Base-by-base conservation (phyloP, 2,329 filamentous ascomycete species). In the Bipolaris victoriae region DNA sequence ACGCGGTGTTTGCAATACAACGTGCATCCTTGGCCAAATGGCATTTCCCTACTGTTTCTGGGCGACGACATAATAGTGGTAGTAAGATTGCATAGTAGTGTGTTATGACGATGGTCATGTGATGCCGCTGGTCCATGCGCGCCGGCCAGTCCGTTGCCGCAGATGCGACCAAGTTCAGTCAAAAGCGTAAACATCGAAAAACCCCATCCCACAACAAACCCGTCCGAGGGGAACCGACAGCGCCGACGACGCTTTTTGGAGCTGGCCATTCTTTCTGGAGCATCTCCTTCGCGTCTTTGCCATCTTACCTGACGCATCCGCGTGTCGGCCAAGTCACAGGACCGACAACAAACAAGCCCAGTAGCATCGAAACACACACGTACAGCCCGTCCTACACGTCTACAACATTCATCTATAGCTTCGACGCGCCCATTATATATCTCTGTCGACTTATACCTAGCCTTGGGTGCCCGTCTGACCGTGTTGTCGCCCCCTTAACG, bases 161-260 rank as follows among this genome's bases (percentile, higher is more conserved):
- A 55, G 60, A 53, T 57, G 57, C 54, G 60, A 62, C 48, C 53
- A 40, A 62, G 56, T 61, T 57, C 56, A 58, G 59, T 59, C 57
- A 55, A 60, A 57, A 64, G 55, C 52, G 61, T 68, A 62, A 66
- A 65, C 58, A 69, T 64, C 60, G 45, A 63, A 59, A 48, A 37
- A 51, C 54, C 54, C 52, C 16, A 49, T 58, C 56, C 55, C 62
- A 70, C 61, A 70, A 69, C 66, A 71, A 71, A 67, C 59, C 53
- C 59, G 57, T 57, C 41, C 46, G 47, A 62, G 56, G 64, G 50
- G 56, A 59, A 44, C 53, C 57, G 58, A 58, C 58, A 55, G 57
- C 60, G 58, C 64, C 65, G 51, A 55, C 60, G 55, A 60, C 62
- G 52, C 43, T 24, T 58, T 33, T 62, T 68, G 66, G 58, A 61